Base-by-base conservation (phyloP, 768 basidiomycete species). In the Gautieria morchelliformis region DNA sequence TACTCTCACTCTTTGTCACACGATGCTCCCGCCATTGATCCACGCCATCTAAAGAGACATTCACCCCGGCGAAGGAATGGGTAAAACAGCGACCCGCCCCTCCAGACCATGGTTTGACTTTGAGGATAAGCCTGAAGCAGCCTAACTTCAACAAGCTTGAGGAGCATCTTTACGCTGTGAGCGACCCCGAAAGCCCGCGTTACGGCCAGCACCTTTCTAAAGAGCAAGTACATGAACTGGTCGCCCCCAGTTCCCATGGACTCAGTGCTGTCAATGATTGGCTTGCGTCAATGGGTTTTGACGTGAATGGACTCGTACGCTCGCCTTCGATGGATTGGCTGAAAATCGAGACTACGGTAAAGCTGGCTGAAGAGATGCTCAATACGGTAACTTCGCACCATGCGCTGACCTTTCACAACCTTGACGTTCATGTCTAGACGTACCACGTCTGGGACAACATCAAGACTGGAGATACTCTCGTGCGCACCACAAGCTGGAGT, bases 251-350 rank as follows among this genome's bases (percentile, higher is more conserved):
- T 30, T n/a, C 54, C 7, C 56, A 47, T 17, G 30, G 35, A 40
- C 22, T 58, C 12, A 8, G 17, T 37, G 22, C 52, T 17, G 56
- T 62, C 37, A 57, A 61, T 20, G 56, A 27, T 11, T 62, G 59
- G 59, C 71, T 89, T 14, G 70, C 69, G 0, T 73, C 72, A 3
- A 75, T 84, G 58, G 84, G 81, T 33, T 68, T 88, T 27, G 59
- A 63, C 15, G 77, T 78, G 45, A 65, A 72, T 41, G 73, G 78
- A 56, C 61, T 81, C 20, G 60, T 69, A 42, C 78, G 80, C 9
- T 85, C 86, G 11, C 75, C 83, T 3, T 84, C 85, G 0, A 75
- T 78, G 49, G 87, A 88, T 60, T 89, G 85, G 87, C 70, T 87
- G 12, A 80, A 74, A 6, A 65, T 87, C 41, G 78, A 68, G 12